Evolutionary conservation across 495 filamentous ascomycete species (phyloP), one percentile per base, ranked within the genome.

Genomic region (Halenospora varia): DNA sequence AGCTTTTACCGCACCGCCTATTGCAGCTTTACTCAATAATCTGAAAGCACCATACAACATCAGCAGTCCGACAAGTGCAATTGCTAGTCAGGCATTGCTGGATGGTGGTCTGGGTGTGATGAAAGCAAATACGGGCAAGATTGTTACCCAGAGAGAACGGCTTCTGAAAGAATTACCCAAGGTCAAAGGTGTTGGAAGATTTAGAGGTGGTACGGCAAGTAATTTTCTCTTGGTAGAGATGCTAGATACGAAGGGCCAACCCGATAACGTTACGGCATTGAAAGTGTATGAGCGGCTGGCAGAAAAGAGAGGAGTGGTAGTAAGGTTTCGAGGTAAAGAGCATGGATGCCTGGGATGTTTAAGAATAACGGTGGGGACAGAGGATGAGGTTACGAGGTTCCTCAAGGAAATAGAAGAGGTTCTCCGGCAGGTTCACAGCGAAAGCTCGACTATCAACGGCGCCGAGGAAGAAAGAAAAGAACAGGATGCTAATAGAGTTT

Each of bases 11-110:
- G 66, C 73, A 2, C 69, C 76, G 0, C 72, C 73, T 1, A 81
- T 91, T 53, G 86, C 88, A 10, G 61, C 69, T 10, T 72, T 98
- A 18, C 78, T 97, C 13, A 98, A 98, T 71, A 89, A 77, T 62
- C 73, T 98, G 48, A 97, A 97, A 71, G 95, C 95, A 2, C 94
- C 94, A 9, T 98, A 98, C 71, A 97, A 96, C 69, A 84, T 97
- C 64, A 86, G 89, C 26, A 89, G 82, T 61, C 89, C 89, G 0
- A 96, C 94, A 1, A 88, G 84, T 57, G 85, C 83, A n/a, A 75
- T 98, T 2, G 94, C 91, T 15, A 79, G 71, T 11, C 82, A 85
- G 10, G 92, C 92, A 0, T 72, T 97, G 23, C 75, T 79, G 1
- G 68, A 76, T 0, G 69, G 73, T 39, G 89, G 90, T 41, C 66